These are phyloP conservation scores for Talaromyces proteolyticus DNA, from an alignment of 495 filamentous ascomycete species.

Conservation along the genomic window DNA sequence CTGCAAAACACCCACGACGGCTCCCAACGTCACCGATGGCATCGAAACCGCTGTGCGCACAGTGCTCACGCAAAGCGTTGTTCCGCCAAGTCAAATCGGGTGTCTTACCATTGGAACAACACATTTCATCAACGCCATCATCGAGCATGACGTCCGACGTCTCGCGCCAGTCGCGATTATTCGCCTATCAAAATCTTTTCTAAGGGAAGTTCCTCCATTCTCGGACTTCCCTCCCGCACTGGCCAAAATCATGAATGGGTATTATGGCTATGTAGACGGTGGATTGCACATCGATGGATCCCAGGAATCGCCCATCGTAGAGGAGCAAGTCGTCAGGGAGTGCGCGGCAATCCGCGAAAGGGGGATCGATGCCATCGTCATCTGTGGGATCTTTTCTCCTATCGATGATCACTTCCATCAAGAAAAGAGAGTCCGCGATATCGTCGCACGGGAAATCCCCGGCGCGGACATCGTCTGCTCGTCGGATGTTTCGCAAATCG, in stretches of 20 bases:
- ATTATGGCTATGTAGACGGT: constrained; percentile 30
- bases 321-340: constrained; percentile 17
- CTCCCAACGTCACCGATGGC: constrained; percentile 45
- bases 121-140: constrained; percentile 58
- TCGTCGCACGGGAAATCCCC: not conserved
- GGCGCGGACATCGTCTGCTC: constrained; percentile 34
- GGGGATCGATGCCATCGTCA: constrained; percentile 17
- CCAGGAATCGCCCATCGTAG: constrained; percentile 14
- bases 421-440: not conserved
- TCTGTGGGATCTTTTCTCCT: constrained; percentile 26
- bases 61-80: constrained; percentile 34
- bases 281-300: constrained; percentile 26
- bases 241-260: constrained; percentile 23
- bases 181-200: not conserved
- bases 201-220: constrained; percentile 41
- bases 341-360: constrained; percentile 20
- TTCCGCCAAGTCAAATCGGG: constrained; percentile 34
- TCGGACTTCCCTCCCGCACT: constrained; percentile 32
- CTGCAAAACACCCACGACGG: constrained; percentile 53
- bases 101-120: constrained; percentile 59
- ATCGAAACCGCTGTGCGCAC: constrained; percentile 44
- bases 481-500: constrained; percentile 38
- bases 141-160: constrained; percentile 42
- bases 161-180: constrained; percentile 27
- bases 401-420: constrained; percentile 13